Base-by-base conservation (phyloP, 441 rosid species). In the Sinapis alba region DNA sequence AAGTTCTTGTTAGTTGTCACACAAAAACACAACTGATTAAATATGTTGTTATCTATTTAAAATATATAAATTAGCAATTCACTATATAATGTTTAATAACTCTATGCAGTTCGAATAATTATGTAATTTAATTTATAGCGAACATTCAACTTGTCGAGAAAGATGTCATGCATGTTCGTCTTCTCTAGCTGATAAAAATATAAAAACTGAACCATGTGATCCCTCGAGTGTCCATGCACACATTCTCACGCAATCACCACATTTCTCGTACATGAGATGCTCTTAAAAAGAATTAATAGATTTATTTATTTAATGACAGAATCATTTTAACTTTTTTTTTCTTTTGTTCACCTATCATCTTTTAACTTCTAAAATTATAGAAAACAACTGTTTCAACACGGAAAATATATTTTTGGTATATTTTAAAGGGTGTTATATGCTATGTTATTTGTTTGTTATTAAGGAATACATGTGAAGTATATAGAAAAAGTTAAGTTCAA, bases 81-180 rank as follows among this genome's bases (percentile, higher is more conserved):
- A 61, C 43, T 27, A 47, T 9, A 30, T 18, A 20, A 6, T 20
- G 11, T 18, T 61, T 61, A 47, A 41, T 41, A 41, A 41, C 5
- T 18, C 5, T 61, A 61, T 16, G 36, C 69, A 62, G 30, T 70
- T 70, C 3, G 13, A 12, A 60, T 13, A n/a, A 28, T 60, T 47
- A 71, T 53, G 19, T 65, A 56, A 19, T 41, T 11, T 16, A 19
- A 27, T 38, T 26, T 21, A 53, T 23, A 1, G 15, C 43, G 13
- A 32, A 74, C 62, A 47, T 50, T 66, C 78, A 74, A 74, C 68
- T 67, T 67, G 68, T 59, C 51, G 78, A 59, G 68, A 74, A 47
- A 68, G 62, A 60, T 60, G 68, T 38, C 78, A 67, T 74, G 78
- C 78, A 74, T 74, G 78, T 74, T 67, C 72, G 15, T 67, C n/a